Conservation (phyloP, 768 basidiomycete species). For the Leccinum pellstonianum region DNA sequence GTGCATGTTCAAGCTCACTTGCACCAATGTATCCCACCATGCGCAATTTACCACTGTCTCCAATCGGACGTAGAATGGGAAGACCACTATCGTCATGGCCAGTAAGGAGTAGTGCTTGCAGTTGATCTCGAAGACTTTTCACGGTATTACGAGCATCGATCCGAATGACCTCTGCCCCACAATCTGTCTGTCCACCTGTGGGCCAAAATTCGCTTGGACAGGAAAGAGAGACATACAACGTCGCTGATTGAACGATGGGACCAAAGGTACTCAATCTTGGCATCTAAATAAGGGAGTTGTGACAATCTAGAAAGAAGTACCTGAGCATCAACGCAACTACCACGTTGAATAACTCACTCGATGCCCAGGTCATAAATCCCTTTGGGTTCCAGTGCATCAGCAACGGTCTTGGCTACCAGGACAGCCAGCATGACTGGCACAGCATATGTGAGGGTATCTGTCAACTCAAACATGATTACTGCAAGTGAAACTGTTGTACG, state of each 20-base stretch:
- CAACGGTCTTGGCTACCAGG: slow-evolving; percentile 52
- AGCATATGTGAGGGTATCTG: slow-evolving; percentile 88
- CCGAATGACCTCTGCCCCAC: slow-evolving; percentile 66
- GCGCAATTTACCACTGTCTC: slow-evolving; percentile 45
- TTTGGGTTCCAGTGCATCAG: slow-evolving; percentile 53
- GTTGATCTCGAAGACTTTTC: slow-evolving; percentile 65
- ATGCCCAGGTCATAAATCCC: slow-evolving; percentile 98
- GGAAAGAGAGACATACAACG: slow-evolving; percentile 53
- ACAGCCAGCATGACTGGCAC: slow-evolving; percentile 88
- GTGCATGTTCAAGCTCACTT: slow-evolving; percentile 91
- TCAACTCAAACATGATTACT: slow-evolving; percentile 95
- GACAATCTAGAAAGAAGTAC: slow-evolving; percentile 47
- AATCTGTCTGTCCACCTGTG: slow-evolving; percentile 52
- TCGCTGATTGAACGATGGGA: slow-evolving; percentile 71
- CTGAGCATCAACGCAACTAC: not conserved
- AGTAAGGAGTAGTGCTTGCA: slow-evolving; percentile 53
- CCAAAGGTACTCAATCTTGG: slow-evolving; percentile 90
- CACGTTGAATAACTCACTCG: slow-evolving; percentile 42
- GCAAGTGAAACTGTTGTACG: slow-evolving; percentile 90
- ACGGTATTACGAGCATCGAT: slow-evolving; percentile 78
- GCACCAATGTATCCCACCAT: slow-evolving; percentile 90
- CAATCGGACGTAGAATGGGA: slow-evolving; percentile 68
- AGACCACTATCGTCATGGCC: slow-evolving; percentile 82
- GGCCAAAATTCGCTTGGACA: not conserved
- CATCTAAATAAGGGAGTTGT: slow-evolving; percentile 89